These are phyloP conservation scores for Coemansia sp. DNA, from an alignment of 371 early-diverging fungal genomes.

Conservation along the genomic window DNA sequence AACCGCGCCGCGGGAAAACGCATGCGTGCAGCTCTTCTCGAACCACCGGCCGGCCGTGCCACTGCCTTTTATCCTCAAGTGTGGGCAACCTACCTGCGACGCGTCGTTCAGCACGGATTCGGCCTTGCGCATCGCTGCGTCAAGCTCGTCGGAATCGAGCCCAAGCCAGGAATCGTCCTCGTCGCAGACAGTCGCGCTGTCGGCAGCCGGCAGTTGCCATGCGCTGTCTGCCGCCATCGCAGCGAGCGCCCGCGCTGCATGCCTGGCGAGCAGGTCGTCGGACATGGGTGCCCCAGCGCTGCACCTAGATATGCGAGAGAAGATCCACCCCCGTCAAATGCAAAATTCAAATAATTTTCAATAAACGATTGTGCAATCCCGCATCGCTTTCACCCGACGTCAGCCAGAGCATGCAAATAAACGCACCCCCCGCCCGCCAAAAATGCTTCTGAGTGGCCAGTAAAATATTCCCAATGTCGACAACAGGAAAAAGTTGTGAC, in stretches of 20 bases:
- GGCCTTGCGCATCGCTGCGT: conserved; percentile 43
- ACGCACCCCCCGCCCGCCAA: conserved; percentile 2
- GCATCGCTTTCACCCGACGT: conserved; percentile 9
- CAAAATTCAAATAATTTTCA: conserved; percentile 1
- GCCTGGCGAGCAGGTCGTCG: conserved; percentile 12
- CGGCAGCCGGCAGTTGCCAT: neutral
- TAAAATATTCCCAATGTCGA: neutral
- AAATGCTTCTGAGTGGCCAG: neutral
- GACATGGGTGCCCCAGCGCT: conserved; percentile 9
- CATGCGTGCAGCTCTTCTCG: conserved; percentile 31
- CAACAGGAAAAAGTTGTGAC: neutral
- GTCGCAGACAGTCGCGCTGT: conserved; percentile 12
- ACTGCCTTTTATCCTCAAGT: too few relatives aligned
- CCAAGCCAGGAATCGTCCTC: conserved; percentile 48
- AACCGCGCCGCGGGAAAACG: conserved; percentile 38
- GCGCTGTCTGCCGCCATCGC: neutral
- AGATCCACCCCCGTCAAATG: conserved; percentile 3
- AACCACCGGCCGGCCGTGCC: neutral
- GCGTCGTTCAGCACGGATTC: conserved; percentile 31
- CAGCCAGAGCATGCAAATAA: conserved; percentile 15
- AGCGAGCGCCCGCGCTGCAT: conserved; percentile 15
- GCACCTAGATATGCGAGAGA: conserved; percentile 14
- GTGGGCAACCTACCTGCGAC: conserved; percentile 36
- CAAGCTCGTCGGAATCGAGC: conserved; percentile 36
- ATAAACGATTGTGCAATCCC: neutral